Base-by-base conservation (phyloP, 1,139 yeast species). In the Yamadazyma trypodendri region DNA sequence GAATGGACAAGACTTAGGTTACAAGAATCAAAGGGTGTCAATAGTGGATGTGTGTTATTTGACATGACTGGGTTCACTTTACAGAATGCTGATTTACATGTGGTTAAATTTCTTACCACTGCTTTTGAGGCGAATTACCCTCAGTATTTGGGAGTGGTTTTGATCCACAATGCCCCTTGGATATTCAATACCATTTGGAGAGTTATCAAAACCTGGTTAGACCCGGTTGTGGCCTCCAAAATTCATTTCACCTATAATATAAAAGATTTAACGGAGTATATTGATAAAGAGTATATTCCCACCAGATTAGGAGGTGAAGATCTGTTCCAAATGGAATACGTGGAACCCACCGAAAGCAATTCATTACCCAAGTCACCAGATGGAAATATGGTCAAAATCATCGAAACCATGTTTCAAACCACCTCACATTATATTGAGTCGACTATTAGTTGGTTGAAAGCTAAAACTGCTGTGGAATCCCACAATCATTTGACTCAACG, bases 171-270 rank as follows among this genome's bases (percentile, higher is more conserved):
- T 41, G 75, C 77, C 4, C 77, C 76, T n/a, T 70, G 77, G 77
- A 65, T 71, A 32, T 70, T 71, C 48, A 62, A 66, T 18, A 65
- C 74, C 6, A 68, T 70, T 15, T 71, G 77, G 77, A 69, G 64
- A 40, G 59, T 70, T 32, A 66, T 71, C 38, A 68, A 68, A 47
- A 56, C 58, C 39, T 71, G 75, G 75, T 56, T 71, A 34, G 77
- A 71, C 46, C 76, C 96, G 2, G 90, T 82, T 8, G 94, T 88
- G 32, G 95, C 94, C 0, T 70, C 86, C 21, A 88, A 86, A 61
- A 81, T 88, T 48, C 71, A 75, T 18, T 88, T 88, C 61, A 85
- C 95, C 20, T 79, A 80, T 51, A 65, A 65, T 37, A 50, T 63
- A 11, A 69, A 75, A 36, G 95, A 87, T 43, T 61, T 88, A 48